Conservation (phyloP, 495 filamentous ascomycete species). For the Neurospora tetrasperma region DNA sequence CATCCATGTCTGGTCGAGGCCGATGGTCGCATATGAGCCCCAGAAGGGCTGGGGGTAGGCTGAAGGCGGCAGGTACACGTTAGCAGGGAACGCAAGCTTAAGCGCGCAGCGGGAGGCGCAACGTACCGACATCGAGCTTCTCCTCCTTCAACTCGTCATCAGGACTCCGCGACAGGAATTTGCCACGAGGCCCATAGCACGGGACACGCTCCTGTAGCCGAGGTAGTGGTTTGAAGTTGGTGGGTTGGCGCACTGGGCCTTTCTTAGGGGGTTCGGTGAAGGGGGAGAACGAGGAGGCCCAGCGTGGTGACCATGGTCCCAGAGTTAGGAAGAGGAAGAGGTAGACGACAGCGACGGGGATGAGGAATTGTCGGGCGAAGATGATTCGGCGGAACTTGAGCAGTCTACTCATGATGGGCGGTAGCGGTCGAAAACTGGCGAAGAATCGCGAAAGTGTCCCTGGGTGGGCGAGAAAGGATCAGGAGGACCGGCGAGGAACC, state of each 20-base stretch:
- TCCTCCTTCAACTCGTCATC: constrained; percentile 20
- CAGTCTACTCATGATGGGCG: constrained; percentile 2
- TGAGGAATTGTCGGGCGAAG: constrained; percentile 14
- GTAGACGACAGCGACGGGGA: constrained; percentile 9
- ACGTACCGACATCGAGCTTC: constrained; percentile 17
- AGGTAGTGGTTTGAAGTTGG: constrained; percentile 12
- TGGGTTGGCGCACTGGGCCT: constrained; percentile 10
- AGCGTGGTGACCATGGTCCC: constrained; percentile 6
- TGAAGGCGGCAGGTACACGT: constrained; percentile 2
- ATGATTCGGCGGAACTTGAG: constrained; percentile 12
- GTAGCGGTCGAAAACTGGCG: background rate
- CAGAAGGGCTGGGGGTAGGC: constrained; percentile 21
- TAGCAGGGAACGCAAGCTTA: constrained; percentile 2
- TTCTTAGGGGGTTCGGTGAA: constrained; percentile 7
- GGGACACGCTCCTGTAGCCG: constrained; percentile 13
- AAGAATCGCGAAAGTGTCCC: background rate
- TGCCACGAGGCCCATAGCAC: constrained; percentile 21
- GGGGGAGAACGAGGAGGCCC: constrained; percentile 7
- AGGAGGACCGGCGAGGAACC: background rate
- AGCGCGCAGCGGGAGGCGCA: background rate
- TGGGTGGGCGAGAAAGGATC: background rate
- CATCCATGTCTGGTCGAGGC: constrained; percentile 20
- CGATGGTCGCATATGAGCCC: constrained; percentile 22
- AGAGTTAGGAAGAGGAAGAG: constrained; percentile 12
- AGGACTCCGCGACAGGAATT: constrained; percentile 18